Evolutionary conservation across 2,329 filamentous ascomycete genomes (phyloP).

Genomic region (Diaporthe humulicola): DNA sequence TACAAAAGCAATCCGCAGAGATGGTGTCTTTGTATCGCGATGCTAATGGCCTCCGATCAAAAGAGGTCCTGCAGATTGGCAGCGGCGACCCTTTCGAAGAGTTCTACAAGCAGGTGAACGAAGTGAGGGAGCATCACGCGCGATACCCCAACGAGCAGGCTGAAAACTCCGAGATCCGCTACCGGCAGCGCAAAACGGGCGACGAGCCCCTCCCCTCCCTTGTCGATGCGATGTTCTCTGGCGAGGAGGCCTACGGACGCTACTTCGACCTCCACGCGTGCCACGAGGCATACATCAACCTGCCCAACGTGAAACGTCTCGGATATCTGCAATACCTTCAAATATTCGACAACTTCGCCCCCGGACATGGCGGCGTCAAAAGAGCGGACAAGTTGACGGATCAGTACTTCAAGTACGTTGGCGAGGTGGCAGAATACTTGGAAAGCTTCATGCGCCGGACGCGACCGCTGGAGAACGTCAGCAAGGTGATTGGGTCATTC

Average conservation of each 20-base stretch:
- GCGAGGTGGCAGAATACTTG: slow-evolving; percentile 83
- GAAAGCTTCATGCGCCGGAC: slow-evolving; percentile 90
- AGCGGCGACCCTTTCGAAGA: slow-evolving; percentile 89
- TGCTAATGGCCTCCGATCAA: slow-evolving; percentile 76
- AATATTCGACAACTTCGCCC: slow-evolving; percentile 86
- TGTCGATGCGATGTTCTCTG: slow-evolving; percentile 93
- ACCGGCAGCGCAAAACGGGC: slow-evolving; percentile 78
- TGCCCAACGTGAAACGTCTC: slow-evolving; percentile 86
- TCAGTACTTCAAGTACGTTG: slow-evolving; percentile 91
- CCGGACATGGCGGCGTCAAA: slow-evolving; percentile 80
- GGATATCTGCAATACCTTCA: slow-evolving; percentile 95
- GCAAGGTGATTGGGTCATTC: slow-evolving; percentile 81
- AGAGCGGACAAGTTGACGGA: slow-evolving; percentile 90
- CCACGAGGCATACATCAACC: slow-evolving; percentile 91
- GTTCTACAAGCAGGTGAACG: slow-evolving; percentile 87
- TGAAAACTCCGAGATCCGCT: slow-evolving; percentile 94
- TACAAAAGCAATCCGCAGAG: slow-evolving; percentile 86
- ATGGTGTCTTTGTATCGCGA: slow-evolving; percentile 89
- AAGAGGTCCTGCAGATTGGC: slow-evolving; percentile 87
- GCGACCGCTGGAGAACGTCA: slow-evolving; percentile 86
- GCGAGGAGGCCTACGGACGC: slow-evolving; percentile 92
- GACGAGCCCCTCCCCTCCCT: slow-evolving; percentile 74
- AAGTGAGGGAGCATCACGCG: slow-evolving; percentile 88
- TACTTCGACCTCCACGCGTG: slow-evolving; percentile 89
- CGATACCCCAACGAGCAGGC: slow-evolving; percentile 94